These are phyloP conservation scores for Nidularia pulvinata DNA, from an alignment of 768 basidiomycete genomes.

Conservation along the genomic window DNA sequence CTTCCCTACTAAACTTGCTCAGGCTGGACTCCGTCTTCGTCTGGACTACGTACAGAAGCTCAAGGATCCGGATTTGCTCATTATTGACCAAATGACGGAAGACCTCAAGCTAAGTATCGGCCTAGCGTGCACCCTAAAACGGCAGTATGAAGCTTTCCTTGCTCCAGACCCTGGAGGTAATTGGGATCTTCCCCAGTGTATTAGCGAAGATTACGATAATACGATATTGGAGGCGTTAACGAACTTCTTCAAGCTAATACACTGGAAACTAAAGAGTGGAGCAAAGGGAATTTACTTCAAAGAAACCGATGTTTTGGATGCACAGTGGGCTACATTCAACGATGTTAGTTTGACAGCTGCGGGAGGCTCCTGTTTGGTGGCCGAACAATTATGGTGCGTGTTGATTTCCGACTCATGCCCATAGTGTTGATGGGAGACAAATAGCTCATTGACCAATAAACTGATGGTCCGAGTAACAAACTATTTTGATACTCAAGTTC, in stretches of 20 bases:
- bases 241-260: slow-evolving; percentile 91
- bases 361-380: slow-evolving; percentile 88
- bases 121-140: slow-evolving; percentile 92
- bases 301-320: slow-evolving; percentile 97
- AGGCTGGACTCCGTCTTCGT: slow-evolving; percentile 88
- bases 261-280: slow-evolving; percentile 95
- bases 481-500: slow-evolving; percentile 94
- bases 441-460: slow-evolving; percentile 88
- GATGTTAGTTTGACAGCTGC: slow-evolving; percentile 87
- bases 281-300: slow-evolving; percentile 94
- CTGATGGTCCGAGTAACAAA: slow-evolving; percentile 91
- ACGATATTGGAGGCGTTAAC: slow-evolving; percentile 87
- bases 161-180: slow-evolving; percentile 83
- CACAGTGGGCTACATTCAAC: slow-evolving; percentile 94
- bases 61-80: slow-evolving; percentile 84
- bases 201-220: slow-evolving; percentile 87
- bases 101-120: slow-evolving; percentile 91
- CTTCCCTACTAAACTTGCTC: slow-evolving; percentile 95
- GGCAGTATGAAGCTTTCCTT: slow-evolving; percentile 92
- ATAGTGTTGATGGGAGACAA: neutral
- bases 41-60: slow-evolving; percentile 88
- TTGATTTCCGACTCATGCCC: slow-evolving; percentile 1
- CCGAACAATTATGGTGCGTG: slow-evolving; percentile 92
- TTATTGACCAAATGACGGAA: slow-evolving; percentile 93
- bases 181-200: slow-evolving; percentile 89